These are phyloP conservation scores for Schizophyllum commune DNA, from an alignment of 1,284 basidiomycete genomes.

Conservation along the genomic window DNA sequence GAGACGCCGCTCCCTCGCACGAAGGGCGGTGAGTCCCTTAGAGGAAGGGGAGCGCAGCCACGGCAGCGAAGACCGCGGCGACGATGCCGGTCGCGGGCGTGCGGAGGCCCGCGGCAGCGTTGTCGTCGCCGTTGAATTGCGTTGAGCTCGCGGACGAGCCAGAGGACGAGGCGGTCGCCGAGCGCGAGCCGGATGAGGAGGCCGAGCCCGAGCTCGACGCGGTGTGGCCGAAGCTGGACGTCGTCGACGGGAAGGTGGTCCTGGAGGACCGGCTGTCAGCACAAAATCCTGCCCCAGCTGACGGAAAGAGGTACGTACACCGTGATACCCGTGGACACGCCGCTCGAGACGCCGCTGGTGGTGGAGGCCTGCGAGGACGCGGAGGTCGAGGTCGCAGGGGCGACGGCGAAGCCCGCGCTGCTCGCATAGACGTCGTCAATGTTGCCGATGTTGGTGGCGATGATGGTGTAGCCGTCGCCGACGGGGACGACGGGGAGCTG, in stretches of 20 bases:
- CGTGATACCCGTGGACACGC: not conserved
- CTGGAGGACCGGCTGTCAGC: not conserved
- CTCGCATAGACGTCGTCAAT: slow-evolving; percentile 36
- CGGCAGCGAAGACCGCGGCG: not conserved
- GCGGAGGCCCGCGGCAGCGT: not conserved
- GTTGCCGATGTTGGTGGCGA: slow-evolving; percentile 45
- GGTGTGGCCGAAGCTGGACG: not conserved
- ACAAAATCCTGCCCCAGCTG: not conserved
- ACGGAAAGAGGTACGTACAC: not conserved
- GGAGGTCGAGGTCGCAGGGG: slow-evolving; percentile 14
- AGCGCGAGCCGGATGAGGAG: not conserved
- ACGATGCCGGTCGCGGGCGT: not conserved
- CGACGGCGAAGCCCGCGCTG: slow-evolving; percentile 38
- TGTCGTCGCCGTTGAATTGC: not conserved
- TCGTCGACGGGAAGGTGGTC: not conserved
- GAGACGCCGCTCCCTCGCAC: too few species aligned
- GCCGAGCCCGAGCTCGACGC: not conserved
- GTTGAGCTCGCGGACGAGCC: not conserved
- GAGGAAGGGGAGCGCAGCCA: not conserved
- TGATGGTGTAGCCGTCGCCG: slow-evolving; percentile 40
- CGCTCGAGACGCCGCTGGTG: not conserved
- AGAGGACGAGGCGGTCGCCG: not conserved
- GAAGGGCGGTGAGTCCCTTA: not conserved
- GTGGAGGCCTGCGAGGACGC: slow-evolving; percentile 1
- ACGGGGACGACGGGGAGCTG: slow-evolving; percentile 41